Conservation (phyloP, 768 basidiomycete genomes). For the Russula griseocarnosa region DNA sequence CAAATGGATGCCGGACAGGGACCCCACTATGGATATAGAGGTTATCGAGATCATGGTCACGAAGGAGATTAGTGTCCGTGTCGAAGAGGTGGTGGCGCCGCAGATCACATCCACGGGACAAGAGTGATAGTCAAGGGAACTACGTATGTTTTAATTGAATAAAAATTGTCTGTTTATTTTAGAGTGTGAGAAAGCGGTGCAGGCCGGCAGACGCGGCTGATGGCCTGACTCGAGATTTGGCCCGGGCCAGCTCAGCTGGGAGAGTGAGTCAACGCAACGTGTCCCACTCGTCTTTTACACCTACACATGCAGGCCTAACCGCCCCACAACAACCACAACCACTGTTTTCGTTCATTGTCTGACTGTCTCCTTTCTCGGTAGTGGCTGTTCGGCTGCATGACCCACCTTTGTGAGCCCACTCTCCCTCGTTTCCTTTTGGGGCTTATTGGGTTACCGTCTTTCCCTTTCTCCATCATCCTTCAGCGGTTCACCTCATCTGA, state of each 20-base stretch:
- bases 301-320: slow-evolving; percentile 20
- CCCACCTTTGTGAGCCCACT: slow-evolving; percentile 24
- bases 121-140: neutral
- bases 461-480: slow-evolving; percentile 23
- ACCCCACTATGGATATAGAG: slow-evolving; percentile 20
- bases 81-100: slow-evolving; percentile 1
- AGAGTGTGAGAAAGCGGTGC: slow-evolving; percentile 22
- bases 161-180: neutral
- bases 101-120: neutral
- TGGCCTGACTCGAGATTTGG: neutral
- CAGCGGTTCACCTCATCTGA: slow-evolving; percentile 22
- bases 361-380: slow-evolving; percentile 20
- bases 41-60: slow-evolving; percentile 22
- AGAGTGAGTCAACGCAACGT: slow-evolving; percentile 4
- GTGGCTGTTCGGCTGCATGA: slow-evolving; percentile 27
- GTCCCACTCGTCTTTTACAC: slow-evolving; percentile 4
- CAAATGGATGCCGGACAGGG: slow-evolving; percentile 9
- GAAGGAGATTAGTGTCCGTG: slow-evolving; percentile 8
- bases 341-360: slow-evolving; percentile 13
- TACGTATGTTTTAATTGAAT: neutral
- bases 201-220: neutral
- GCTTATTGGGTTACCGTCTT: slow-evolving; percentile 21
- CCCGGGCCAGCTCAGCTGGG: neutral
- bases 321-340: slow-evolving; percentile 5
- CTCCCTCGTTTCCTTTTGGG: slow-evolving; percentile 25